These are phyloP conservation scores for Amniculicola lignicola DNA, from an alignment of 495 filamentous ascomycete genomes.

Conservation along the genomic window DNA sequence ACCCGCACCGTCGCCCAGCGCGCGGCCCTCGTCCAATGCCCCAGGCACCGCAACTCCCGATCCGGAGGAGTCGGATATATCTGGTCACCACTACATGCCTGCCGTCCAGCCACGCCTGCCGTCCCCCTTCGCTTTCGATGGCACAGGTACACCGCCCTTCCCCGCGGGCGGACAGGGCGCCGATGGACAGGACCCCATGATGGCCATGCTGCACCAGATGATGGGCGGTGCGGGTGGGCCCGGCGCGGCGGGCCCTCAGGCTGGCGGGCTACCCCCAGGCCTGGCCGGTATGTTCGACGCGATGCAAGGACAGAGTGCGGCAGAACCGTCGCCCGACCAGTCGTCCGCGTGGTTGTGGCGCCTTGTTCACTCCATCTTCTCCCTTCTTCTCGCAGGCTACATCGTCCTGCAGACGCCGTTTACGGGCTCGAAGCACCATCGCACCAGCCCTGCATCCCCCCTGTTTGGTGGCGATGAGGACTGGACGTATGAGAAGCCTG, in stretches of 20 bases:
- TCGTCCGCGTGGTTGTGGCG: constrained; percentile 65
- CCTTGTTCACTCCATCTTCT: constrained; percentile 70
- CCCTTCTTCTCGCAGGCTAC: constrained; percentile 68
- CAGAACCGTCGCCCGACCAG: constrained; percentile 40
- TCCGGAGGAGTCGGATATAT: constrained; percentile 74
- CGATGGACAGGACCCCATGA: constrained; percentile 55
- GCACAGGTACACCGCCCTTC: constrained; percentile 16
- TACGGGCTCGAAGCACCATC: constrained; percentile 46
- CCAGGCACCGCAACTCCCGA: constrained; percentile 46
- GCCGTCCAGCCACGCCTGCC: constrained; percentile 27
- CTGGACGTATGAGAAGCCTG: constrained; percentile 23
- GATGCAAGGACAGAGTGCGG: constrained; percentile 39
- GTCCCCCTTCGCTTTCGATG: constrained; percentile 34
- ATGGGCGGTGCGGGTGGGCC: constrained; percentile 47
- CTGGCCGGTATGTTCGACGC: constrained; percentile 42
- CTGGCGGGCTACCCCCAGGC: constrained; percentile 48
- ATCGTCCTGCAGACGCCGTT: constrained; percentile 63
- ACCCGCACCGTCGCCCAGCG: constrained; percentile 5
- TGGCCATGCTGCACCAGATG: constrained; percentile 60
- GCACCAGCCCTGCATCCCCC: constrained; percentile 44
- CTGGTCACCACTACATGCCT: constrained; percentile 55
- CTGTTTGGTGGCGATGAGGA: no score
- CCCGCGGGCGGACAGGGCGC: constrained; percentile 17
- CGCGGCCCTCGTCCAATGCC: constrained; percentile 11
- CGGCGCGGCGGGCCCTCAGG: constrained; percentile 31